Base-by-base conservation (phyloP, 176 grass and related monocot genomes). In the Hsuehochloa calcarea region DNA sequence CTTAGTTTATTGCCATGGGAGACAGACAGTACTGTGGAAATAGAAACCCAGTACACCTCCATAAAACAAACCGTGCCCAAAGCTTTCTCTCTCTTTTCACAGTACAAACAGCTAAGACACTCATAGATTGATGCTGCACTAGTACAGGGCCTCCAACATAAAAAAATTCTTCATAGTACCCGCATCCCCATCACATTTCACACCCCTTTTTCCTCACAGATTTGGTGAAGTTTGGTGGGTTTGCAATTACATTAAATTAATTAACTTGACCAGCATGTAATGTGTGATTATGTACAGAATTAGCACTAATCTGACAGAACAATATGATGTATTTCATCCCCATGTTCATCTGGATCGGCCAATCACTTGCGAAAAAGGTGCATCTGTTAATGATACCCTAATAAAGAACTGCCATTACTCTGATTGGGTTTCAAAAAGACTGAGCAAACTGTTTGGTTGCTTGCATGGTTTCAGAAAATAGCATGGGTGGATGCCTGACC, bases 61-160 rank as follows among this genome's bases (percentile, higher is more conserved):
- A 71, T 39, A 82, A 78, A 83, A 34, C 40, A 43, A 40, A 58
- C 3, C 26, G 54, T 62, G 44, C 17, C 39, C 46, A 83, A 71
- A 77, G 13, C 37, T 27, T 20, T 54, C 0, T 54, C 0, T 58
- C 20, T 58, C 55, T 23, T 58, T 23, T 8, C 55, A 58, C 20
- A 13, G 80, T 88, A 69, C 86, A 71, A 40, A 65, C 80, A 88
- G 86, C 73, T 83, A 88, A 82, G 79, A 47, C 44, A 27, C 70
- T 50, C 44, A 15, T 26, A n/a, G 68, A 8, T 62, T 14, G 45
- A 67, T 78, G 52, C 80, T 72, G 65, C 55, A 34, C 45, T 55
- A 55, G 72, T 82, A 76, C 79, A 49, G 72, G 22, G 8, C 26
- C 63, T 83, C 63, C 72, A 77, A 22, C 69, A 70, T 40, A 75